Evolutionary conservation across 2,329 filamentous ascomycete species (phyloP), one percentile per base, ranked within the genome.

Genomic region (Phialophora macrospora): DNA sequence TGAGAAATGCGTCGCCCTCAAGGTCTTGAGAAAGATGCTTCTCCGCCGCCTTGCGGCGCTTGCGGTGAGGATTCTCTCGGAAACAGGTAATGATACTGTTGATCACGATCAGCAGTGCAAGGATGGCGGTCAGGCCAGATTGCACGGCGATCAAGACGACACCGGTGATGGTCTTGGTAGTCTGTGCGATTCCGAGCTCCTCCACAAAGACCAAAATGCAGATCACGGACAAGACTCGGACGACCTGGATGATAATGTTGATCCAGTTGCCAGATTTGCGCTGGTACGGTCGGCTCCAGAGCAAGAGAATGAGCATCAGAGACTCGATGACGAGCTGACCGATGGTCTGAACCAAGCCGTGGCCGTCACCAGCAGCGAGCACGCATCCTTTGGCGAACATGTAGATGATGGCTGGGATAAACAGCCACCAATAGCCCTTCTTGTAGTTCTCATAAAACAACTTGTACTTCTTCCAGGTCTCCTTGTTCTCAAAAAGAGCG

Each of bases 401-500:
- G 82, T 98, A 98, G 69, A 93, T 67, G 74, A 98, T 97, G 67
- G 86, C 83, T 0, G 95, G 95, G 14, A 98, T 85, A 75, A 99
- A 98, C 26, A 97, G 80, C 94, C 94, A 98, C 95, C 95, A 99
- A 82, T 94, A 97, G 72, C 89, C 87, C 78, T 91, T 92, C 81
- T 92, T 93, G 84, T 97, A 98, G 72, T 89, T 90, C 74, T 98
- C 95, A 82, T 99, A 99, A 81, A 99, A 98, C 68, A 97, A 84
- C 74, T 91, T 95, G 84, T 99, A 99, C 81, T 95, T 96, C 77
- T 92, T 85, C 93, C 95, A 97, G 48, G 90, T 88, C 65, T 90
- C 86, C 82, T 95, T 96, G 80, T 98, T 85, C 66, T 97, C 91
- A 78, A 93, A 98, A 8, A 99, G 84, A 12, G 82, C 86, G 17